Conservation (phyloP, 2,329 filamentous ascomycete genomes). For the Colletotrichum zoysiae region DNA sequence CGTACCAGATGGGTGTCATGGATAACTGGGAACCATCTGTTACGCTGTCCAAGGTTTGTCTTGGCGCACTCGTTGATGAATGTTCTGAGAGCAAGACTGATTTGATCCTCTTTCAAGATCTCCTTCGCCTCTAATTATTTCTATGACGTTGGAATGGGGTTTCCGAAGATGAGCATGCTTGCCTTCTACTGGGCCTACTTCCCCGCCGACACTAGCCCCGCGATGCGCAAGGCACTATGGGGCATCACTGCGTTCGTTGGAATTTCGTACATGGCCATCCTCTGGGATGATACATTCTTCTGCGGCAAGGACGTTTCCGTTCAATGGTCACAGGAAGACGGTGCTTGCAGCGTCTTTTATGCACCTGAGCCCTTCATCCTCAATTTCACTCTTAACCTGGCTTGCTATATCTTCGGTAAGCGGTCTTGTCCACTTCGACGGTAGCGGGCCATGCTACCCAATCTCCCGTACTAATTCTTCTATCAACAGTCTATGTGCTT, state of each 20-base stretch:
- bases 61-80: rapidly evolving
- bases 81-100: not conserved
- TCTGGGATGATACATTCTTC: conserved; percentile 53
- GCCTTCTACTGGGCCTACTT: conserved; percentile 54
- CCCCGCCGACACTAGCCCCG: conserved; percentile 44
- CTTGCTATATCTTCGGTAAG: conserved; percentile 50
- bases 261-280: conserved; percentile 48
- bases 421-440: too few species aligned
- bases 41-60: conserved; percentile 49
- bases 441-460: too few species aligned
- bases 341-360: conserved; percentile 53
- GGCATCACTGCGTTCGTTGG: conserved; percentile 50
- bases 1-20: conserved; percentile 49
- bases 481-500: conserved; percentile 47
- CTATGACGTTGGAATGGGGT: conserved; percentile 53
- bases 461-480: conserved; percentile 10
- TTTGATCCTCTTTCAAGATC: conserved; percentile 43
- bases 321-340: conserved; percentile 53
- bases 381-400: conserved; percentile 51
- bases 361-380: conserved; percentile 51
- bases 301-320: conserved; percentile 51
- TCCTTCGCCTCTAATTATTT: conserved; percentile 54
- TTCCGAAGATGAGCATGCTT: conserved; percentile 53
- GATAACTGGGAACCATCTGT: conserved; percentile 49
- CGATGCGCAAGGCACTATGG: conserved; percentile 48